Evolutionary conservation across 2,329 filamentous ascomycete species (phyloP), one percentile per base, ranked within the genome.

Genomic region (Colletotrichum destructivum): DNA sequence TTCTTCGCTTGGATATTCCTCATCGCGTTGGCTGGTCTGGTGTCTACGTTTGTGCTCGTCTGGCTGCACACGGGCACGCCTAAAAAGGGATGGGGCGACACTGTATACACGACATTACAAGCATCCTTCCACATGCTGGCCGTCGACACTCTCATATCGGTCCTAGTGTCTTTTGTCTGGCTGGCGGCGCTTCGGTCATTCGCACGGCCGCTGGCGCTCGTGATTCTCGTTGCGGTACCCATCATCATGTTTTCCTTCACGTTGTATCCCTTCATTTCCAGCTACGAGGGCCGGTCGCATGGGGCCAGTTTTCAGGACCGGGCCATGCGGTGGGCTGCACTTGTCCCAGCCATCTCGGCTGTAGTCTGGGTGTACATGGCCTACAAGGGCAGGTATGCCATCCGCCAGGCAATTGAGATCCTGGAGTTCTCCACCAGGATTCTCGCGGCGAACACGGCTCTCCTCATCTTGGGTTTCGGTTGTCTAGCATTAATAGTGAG

Each of bases 1-100:
- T 97, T 98, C 83, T 99, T 96, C 87, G 94, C 93, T 4, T 95
- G 94, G 82, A 87, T 98, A 54, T 99, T 95, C 80, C 84, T 97
- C 59, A 96, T 98, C 76, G 91, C 91, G 44, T 84, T 97, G 64
- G 95, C 94, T 56, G 93, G 92, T 49, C 89, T 98, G 78, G 89
- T 98, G 77, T 93, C 96, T 15, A 96, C 95, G 0, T 97, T 95
- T 77, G 91, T 98, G 74, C 87, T 99, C 16, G 93, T 98, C 31
- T 97, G 93, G 86, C 87, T 99, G 51, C 94, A 98, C 79, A 98
- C 96, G 2, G 90, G 93, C 21, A 85, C 91, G 0, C 92, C 93
- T 64, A 93, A 93, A 78, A 88, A 88, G 71, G 92, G 92, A 1
- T 89, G 97, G 68, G 96, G 95, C 16, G 96, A 99, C 81, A 98